Evolutionary conservation across 75 land plant genomes (phyloP), one percentile per base, ranked within the genome.

Genomic region (Picea glauca): DNA sequence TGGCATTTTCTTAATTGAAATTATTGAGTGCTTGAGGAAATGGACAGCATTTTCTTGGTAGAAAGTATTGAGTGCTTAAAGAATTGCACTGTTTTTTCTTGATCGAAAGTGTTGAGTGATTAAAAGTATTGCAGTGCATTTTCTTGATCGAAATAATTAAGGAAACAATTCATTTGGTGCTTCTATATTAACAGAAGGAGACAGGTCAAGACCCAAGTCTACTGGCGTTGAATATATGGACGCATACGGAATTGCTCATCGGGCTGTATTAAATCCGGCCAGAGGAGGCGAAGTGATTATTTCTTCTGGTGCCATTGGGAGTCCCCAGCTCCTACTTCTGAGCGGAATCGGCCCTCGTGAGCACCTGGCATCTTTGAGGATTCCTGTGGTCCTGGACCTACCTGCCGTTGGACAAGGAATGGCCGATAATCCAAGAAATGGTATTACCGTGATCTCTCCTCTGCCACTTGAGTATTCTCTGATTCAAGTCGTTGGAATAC

Each of bases 361-460:
- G 8, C 83, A 88, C 15, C 91, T 95, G 13, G 23, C 21, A 60
- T 14, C 40, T 1, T 59, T 83, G 11, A 74, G 78, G 40, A 93
- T 95, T 58, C 58, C 62, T 1, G 85, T 85, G 23, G 66, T 95
- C 6, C 5, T 87, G 62, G 83, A 90, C 60, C 78, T 85, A 35
- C 80, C 90, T 0, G 80, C 75, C 12, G 94, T 95, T 13, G 98
- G 98, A 8, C 75, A 86, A 58, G 91, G 87, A n/a, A 88, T 93
- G 96, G 80, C 92, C 6, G 98, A 95, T 82, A 93, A 93, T 64
- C 96, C 98, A 26, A 85, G 87, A 87, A 91, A 91, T 75, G 84
- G 85, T 65, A 77, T 95, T 58, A 81, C 79, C 80, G 74, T 95
- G 18, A 89, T 89, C 12, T 86, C 96, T 6, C 75, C 75, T n/a